Percentiles rank a stretch among this genome's conserved stretches.
Conservation (phyloP, 352 stramenopile species). For the Thalassiosira hispida region DNA sequence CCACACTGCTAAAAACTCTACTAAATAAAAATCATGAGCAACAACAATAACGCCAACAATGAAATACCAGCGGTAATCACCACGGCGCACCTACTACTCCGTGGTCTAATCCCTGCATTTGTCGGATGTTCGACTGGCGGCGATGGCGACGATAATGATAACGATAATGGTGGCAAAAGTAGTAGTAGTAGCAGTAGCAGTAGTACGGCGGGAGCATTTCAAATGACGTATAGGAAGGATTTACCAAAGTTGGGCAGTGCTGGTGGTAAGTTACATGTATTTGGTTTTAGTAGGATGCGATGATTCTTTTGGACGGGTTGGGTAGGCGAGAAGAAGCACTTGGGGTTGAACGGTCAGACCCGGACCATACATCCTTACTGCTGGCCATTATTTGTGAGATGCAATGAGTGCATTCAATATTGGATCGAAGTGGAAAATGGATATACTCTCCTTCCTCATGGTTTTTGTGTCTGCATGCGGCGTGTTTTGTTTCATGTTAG, state of each 20-base stretch:
- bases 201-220: constrained; percentile 57
- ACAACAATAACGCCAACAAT: constrained; percentile 6
- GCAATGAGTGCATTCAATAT: too few species aligned
- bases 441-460: too few species aligned
- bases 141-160: constrained; percentile 8
- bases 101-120: constrained; percentile 58
- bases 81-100: constrained; percentile 69
- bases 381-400: too few species aligned
- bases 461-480: too few species aligned
- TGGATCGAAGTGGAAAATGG: too few species aligned
- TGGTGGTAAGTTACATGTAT: constrained; percentile 2
- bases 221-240: constrained; percentile 81
- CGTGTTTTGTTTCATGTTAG: too few species aligned
- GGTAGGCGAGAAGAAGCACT: too few species aligned
- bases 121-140: constrained; percentile 50
- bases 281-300: neutral
- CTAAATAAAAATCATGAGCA: too few species aligned
- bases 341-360: too few species aligned
- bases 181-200: constrained; percentile 7
- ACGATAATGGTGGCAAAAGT: neutral
- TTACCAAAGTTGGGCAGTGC: constrained; percentile 26
- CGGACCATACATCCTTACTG: too few species aligned
- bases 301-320: neutral
- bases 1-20: too few species aligned
- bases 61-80: constrained; percentile 55